Conservation (phyloP, 345 rosid species). For the Boechera retrofracta region DNA sequence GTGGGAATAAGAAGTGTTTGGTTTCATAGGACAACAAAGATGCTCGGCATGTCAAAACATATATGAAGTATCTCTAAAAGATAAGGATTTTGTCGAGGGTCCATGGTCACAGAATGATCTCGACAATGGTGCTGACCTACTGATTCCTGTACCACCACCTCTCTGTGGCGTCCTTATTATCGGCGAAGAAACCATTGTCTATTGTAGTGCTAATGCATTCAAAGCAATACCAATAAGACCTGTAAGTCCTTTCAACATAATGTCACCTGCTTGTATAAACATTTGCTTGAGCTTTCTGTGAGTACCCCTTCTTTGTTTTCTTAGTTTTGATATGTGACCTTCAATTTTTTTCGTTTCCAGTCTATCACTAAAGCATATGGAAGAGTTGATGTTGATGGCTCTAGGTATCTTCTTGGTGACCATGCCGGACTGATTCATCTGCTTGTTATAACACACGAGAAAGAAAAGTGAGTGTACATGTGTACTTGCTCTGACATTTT, state of each 20-base stretch:
- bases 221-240: slow-evolving; percentile 92
- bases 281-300: slow-evolving; percentile 4
- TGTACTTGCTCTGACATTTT: background rate
- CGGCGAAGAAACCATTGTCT: slow-evolving; percentile 96
- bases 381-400: slow-evolving; percentile 97
- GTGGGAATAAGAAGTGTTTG: slow-evolving; percentile 31
- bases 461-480: slow-evolving; percentile 78
- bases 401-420: slow-evolving; percentile 97
- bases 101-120: slow-evolving; percentile 98
- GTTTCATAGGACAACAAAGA: slow-evolving; percentile 89
- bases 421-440: slow-evolving; percentile 91
- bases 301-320: slow-evolving; percentile 10
- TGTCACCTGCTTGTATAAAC: slow-evolving; percentile 7
- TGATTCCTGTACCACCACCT: slow-evolving; percentile 96
- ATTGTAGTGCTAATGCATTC: slow-evolving; percentile 90
- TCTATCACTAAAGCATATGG: slow-evolving; percentile 96
- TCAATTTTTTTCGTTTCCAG: slow-evolving; percentile 47
- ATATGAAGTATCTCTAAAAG: slow-evolving; percentile 88
- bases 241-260: slow-evolving; percentile 53
- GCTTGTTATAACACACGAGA: slow-evolving; percentile 95
- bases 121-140: slow-evolving; percentile 89
- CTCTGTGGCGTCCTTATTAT: slow-evolving; percentile 97
- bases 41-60: slow-evolving; percentile 96
- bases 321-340: slow-evolving; percentile 33
- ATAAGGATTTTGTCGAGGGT: slow-evolving; percentile 95